Conservation (phyloP, 1,284 basidiomycete species). For the Pisolithus thermaeus region DNA sequence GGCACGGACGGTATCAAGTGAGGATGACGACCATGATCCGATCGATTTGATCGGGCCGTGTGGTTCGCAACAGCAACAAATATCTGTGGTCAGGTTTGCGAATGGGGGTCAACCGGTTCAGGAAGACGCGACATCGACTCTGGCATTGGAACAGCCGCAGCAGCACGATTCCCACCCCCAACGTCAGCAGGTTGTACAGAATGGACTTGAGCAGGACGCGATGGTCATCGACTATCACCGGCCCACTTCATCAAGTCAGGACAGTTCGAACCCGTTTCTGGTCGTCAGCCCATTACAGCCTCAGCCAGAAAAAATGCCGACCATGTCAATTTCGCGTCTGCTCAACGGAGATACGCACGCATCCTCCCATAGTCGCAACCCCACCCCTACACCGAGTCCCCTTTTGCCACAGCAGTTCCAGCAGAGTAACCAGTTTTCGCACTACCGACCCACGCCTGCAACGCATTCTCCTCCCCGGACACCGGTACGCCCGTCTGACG, state of each 20-base stretch:
- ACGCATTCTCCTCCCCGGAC: conserved; percentile 2
- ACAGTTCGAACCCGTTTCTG: conserved; percentile 51
- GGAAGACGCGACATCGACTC: conserved; percentile 7
- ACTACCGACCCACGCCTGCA: conserved; percentile 6
- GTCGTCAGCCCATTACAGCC: conserved; percentile 46
- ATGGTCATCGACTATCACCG: conserved; percentile 28
- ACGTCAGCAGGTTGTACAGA: not conserved
- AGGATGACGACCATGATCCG: conserved; percentile 44
- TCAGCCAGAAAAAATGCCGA: conserved; percentile 18
- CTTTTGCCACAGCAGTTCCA: conserved; percentile 11
- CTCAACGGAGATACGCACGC: conserved; percentile 18
- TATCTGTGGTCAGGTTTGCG: conserved; percentile 41
- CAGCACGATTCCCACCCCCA: not conserved
- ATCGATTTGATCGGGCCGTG: conserved; percentile 37
- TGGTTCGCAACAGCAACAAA: conserved; percentile 23
- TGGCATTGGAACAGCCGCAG: conserved; percentile 11
- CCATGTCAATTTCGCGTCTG: conserved; percentile 16
- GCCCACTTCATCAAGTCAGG: conserved; percentile 20
- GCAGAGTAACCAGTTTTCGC: conserved; percentile 7
- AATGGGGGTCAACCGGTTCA: conserved; percentile 15
- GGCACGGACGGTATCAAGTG: conserved; percentile 40
- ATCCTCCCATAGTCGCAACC: conserved; percentile 1
- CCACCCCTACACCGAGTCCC: not conserved
- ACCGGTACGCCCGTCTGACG: conserved; percentile 1
- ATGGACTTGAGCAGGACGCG: conserved; percentile 16